Evolutionary conservation across 179 eudicot genomes (phyloP).

Genomic region (Silene vulgaris): DNA sequence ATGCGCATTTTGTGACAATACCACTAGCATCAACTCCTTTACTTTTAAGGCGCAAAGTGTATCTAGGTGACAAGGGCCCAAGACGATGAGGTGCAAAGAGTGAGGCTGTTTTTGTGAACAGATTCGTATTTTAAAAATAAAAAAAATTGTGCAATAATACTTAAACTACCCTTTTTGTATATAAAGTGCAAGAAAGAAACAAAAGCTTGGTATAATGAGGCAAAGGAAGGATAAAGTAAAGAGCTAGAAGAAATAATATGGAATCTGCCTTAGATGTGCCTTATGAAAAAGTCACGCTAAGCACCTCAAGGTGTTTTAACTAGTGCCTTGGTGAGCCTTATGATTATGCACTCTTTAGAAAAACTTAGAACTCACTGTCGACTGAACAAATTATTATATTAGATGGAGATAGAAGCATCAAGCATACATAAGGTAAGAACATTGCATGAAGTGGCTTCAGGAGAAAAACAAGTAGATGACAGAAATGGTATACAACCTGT

Average conservation of each 20-base stretch:
- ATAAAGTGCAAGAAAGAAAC: no score
- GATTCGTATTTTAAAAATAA: no score
- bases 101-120: no score
- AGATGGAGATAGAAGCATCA: neutral
- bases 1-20: no score
- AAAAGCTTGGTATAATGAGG: no score
- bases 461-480: neutral
- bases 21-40: no score
- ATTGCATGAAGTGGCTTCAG: neutral
- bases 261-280: neutral
- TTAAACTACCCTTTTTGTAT: no score
- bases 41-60: no score
- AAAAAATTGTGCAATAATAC: no score
- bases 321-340: neutral
- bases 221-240: neutral
- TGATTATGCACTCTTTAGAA: neutral
- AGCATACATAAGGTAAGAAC: neutral
- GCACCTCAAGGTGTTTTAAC: neutral
- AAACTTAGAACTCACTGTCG: neutral
- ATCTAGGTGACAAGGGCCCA: no score
- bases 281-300: neutral
- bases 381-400: neutral
- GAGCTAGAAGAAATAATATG: neutral
- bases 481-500: conserved; percentile 49
- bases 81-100: no score